Evolutionary conservation across 768 basidiomycete species (phyloP).

Genomic region (Suillus americanus): DNA sequence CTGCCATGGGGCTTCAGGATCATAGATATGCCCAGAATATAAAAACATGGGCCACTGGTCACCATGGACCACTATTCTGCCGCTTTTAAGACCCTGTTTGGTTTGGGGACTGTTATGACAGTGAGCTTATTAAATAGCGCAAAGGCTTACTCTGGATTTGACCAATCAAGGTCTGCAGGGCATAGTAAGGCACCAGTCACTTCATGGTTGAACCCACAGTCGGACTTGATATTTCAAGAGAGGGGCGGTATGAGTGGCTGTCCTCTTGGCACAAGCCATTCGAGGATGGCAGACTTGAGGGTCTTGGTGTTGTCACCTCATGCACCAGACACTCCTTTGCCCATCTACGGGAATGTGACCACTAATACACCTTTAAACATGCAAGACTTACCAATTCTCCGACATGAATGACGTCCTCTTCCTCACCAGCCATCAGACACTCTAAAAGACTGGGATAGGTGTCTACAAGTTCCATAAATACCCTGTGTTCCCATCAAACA

Average conservation of each 20-base stretch:
- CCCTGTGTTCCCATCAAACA: neutral
- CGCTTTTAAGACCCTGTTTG: neutral
- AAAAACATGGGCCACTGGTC: neutral
- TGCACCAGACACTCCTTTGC: too few relatives aligned
- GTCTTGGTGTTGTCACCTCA: too few relatives aligned
- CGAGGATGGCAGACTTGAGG: neutral
- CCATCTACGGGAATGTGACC: too few relatives aligned
- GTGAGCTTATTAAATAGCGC: neutral
- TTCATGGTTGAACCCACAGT: too few relatives aligned
- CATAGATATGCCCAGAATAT: neutral
- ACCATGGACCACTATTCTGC: neutral
- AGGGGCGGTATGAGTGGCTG: too few relatives aligned
- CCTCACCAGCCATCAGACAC: neutral
- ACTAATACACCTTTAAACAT: too few relatives aligned
- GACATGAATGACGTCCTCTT: neutral
- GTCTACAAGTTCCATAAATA: neutral
- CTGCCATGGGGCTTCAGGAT: neutral
- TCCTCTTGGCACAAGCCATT: too few relatives aligned
- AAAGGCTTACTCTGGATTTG: neutral
- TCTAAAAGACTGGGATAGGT: neutral
- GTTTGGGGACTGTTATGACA: neutral
- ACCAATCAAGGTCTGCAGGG: neutral
- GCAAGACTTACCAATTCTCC: neutral
- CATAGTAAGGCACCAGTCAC: too few relatives aligned
- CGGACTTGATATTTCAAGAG: too few relatives aligned